Percentiles rank a stretch among this genome's conserved stretches.
phyloP scores from a whole-genome alignment of 805 yeast genomes.

The Myxozyma nipponensis region DNA sequence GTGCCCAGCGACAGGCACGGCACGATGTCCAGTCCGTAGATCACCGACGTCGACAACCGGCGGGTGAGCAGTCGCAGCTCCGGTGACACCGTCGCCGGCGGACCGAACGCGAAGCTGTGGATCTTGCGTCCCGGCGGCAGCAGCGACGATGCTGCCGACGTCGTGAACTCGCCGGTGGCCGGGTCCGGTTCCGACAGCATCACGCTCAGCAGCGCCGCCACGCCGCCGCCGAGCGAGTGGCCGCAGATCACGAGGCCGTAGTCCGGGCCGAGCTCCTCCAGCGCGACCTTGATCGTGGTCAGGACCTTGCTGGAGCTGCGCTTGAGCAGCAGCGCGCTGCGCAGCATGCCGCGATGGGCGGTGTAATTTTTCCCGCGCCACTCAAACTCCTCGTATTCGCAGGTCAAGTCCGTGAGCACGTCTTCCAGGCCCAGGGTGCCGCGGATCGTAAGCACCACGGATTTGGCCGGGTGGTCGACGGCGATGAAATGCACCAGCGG shows the following conservation, averaged over 20 bases:
- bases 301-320: conserved; percentile 31
- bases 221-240: conserved; percentile 39
- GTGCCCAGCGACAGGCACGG: conserved; percentile 37
- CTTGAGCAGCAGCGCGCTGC: conserved; percentile 31
- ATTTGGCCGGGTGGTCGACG: conserved; percentile 34
- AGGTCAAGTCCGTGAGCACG: conserved; percentile 35
- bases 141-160: conserved; percentile 20
- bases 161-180: conserved; percentile 26
- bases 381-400: conserved; percentile 34
- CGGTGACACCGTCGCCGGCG: conserved; percentile 35
- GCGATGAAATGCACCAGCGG: conserved; percentile 36
- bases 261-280: conserved; percentile 31
- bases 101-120: conserved; percentile 37
- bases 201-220: conserved; percentile 35
- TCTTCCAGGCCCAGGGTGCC: conserved; percentile 38
- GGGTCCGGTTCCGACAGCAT: conserved; percentile 28
- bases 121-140: conserved; percentile 34
- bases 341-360: conserved; percentile 37
- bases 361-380: conserved; percentile 33
- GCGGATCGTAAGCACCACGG: conserved; percentile 36
- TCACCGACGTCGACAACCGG: conserved; percentile 34
- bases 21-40: conserved; percentile 36
- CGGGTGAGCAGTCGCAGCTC: conserved; percentile 31
- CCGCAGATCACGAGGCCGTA: conserved; percentile 38
- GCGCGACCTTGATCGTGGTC: conserved; percentile 31